Evolutionary conservation across 2,329 filamentous ascomycete genomes (phyloP), one percentile per base, ranked within the genome.

Genomic region (Blumeriella jaapii): DNA sequence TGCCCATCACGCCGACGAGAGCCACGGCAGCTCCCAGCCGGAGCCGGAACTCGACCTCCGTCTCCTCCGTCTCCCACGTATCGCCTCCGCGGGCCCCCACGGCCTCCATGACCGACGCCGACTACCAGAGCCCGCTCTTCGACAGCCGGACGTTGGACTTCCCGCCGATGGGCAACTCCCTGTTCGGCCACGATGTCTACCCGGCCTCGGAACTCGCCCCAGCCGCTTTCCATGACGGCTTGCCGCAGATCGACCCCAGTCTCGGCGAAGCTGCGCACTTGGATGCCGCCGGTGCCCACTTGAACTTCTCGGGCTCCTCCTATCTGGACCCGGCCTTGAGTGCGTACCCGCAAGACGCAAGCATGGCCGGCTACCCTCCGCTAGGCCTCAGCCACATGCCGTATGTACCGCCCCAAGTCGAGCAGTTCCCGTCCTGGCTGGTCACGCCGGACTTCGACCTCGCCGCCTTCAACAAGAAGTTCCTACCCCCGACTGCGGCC

Each of bases 191-290:
- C 20, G 23, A 34, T 16, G 25, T 26, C 11, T 34, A 34, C 18
- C 15, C 31, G 11, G 22, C 24, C 15, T 9, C 16, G 4, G 31
- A 34, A 14, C 24, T 18, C 23, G 16, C 5, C 6, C 16, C 24
- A 8, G 31, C 16, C 6, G 12, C 20, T 23, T 6, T 6, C 6
- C 14, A 10, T 33, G 3, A 12, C 2, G 30, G 18, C 8, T 23
- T 27, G 24, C 23, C 31, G 23, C 31, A 34, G 16, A 34, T 34
- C 19, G 31, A 34, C 16, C 31, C 31, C 9, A 34, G 23, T 27
- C 24, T 34, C 11, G 31, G 30, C 16, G 22, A 14, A 26, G 14
- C 1, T 19, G 22, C 24, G 10, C 9, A 15, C 12, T 11, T 18
- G 18, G 30, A 20, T 33, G 31, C 14, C 23, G 24, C n/a, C 16